Base-by-base conservation (phyloP, 176 grass and related monocot species). In the Otatea glauca region DNA sequence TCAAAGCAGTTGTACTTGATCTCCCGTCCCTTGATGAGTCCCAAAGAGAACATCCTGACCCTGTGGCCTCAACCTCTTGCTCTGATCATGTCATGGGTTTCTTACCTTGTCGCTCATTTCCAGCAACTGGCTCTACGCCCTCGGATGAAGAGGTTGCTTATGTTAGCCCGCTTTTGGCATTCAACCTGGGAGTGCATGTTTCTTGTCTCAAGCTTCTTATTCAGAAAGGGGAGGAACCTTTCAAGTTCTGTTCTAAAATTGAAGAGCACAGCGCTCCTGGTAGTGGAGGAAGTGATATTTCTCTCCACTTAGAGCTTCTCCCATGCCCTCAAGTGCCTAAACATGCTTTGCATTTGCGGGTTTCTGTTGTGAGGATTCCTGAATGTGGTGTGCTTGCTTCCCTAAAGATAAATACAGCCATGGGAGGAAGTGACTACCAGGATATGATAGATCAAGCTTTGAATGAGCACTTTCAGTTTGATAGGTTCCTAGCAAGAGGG, bases 311-410 rank as follows among this genome's bases (percentile, higher is more conserved):
- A 42, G 93, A 98, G 16, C 77, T 98, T 92, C 78, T 86, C 62
- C 88, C 96, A 81, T 98, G 83, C 74, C 83, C 88, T 62, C 84
- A 81, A 50, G 83, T 90, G 67, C 96, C 88, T 38, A 99, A 51
- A 90, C 87, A 96, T 91, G 93, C 96, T 42, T 89, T 86, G 74
- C 93, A 99, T 59, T 78, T 99, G 72, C 87, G 93, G 50, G 90
- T 91, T 65, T 96, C 96, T 85, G 89, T 92, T 83, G 91, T 99
- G 51, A 96, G 89, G 83, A 89, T 94, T 64, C 91, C 96, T 83
- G 93, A 96, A 84, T 99, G 96, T 68, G 96, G 93, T 76, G 76
- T 89, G 59, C 77, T 99, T 73, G 83, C 91, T 81, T 99, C 96
- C 74, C 88, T 96, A 51, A 92, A 88, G 75, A 87, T 85, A 86